Conservation (phyloP, 116 monocot genomes). For the Zostera marina region DNA sequence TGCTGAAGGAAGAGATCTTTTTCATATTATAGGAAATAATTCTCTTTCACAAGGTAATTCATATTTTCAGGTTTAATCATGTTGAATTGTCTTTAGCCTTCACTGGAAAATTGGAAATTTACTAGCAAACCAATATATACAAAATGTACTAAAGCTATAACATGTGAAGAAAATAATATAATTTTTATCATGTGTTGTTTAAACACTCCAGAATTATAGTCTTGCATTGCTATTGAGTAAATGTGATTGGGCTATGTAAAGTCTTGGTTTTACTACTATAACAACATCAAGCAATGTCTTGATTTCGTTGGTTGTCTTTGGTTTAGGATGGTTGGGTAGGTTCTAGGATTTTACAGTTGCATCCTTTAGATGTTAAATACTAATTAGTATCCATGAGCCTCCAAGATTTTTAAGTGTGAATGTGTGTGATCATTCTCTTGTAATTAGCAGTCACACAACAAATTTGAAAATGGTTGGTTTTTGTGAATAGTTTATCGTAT, state of each 20-base stretch:
- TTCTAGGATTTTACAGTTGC: too few species aligned
- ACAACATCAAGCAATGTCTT: too few species aligned
- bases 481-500: neutral
- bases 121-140: neutral
- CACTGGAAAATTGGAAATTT: neutral
- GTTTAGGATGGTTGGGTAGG: too few species aligned
- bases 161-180: too few species aligned
- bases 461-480: neutral
- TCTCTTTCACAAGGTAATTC: constrained; percentile 29
- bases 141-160: neutral
- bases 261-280: too few species aligned
- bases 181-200: too few species aligned
- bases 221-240: neutral
- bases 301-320: too few species aligned
- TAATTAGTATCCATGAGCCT: too few species aligned
- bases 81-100: neutral
- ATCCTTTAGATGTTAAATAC: neutral
- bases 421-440: too few species aligned
- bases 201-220: too few species aligned
- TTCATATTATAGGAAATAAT: constrained; percentile 29
- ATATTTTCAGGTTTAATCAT: neutral
- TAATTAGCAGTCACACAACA: neutral
- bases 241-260: neutral
- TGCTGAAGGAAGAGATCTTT: constrained; percentile 79
- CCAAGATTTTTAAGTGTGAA: too few species aligned